A percentile compares a stretch with the other conserved stretches of the same genome.
These are phyloP conservation scores for Podospora australis DNA, from an alignment of 495 filamentous ascomycete species.

Conservation along the genomic window DNA sequence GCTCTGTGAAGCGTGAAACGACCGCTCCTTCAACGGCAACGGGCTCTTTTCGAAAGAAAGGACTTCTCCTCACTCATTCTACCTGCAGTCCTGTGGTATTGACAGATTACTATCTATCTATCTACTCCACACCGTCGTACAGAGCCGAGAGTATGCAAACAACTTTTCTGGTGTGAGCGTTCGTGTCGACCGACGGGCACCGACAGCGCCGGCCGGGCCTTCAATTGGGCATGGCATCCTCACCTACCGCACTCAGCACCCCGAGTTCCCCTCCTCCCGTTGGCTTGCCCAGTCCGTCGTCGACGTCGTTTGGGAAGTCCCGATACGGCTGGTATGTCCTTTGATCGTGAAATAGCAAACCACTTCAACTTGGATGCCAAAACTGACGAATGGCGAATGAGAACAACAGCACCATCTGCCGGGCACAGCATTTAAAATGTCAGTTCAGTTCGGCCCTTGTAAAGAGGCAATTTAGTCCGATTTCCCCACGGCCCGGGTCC, in stretches of 20 bases:
- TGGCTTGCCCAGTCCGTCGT: not conserved
- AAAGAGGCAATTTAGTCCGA: too few species aligned
- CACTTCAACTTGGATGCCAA: too few species aligned
- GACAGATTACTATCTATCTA: too few species aligned
- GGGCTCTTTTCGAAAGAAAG: too few species aligned
- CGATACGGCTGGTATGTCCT: too few species aligned
- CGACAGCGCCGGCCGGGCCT: not conserved
- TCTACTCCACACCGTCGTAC: not conserved
- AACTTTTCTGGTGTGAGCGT: not conserved
- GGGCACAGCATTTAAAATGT: conserved; percentile 44
- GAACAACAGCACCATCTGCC: conserved; percentile 34
- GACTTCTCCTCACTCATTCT: too few species aligned
- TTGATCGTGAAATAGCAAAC: too few species aligned
- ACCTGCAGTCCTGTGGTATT: too few species aligned
- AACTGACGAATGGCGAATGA: not conserved
- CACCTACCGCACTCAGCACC: not conserved
- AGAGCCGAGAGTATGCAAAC: not conserved
- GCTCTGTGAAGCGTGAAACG: too few species aligned
- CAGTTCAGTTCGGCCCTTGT: conserved; percentile 4
- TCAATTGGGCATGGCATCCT: conserved; percentile 2
- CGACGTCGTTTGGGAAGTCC: too few species aligned
- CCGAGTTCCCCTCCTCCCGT: not conserved
- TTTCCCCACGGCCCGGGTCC: too few species aligned
- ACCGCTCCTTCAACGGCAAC: too few species aligned
- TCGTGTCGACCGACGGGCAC: not conserved